Percentiles rank a stretch among this genome's conserved stretches.
These are phyloP conservation scores for Verticillium tricorpus DNA, from an alignment of 2,329 filamentous ascomycete genomes.

Conservation along the genomic window DNA sequence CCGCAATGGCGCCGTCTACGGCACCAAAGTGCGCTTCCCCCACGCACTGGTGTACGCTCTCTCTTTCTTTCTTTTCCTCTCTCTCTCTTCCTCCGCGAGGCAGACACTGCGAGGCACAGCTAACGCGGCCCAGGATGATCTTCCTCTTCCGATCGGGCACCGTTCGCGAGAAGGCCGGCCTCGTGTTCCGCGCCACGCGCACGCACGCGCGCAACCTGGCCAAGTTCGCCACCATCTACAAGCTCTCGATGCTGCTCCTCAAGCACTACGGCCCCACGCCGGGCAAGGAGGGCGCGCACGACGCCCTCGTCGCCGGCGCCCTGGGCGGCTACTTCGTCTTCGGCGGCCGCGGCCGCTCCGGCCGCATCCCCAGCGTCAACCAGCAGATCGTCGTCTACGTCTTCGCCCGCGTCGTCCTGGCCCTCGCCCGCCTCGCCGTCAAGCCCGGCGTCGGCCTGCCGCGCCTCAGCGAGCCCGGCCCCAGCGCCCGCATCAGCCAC, in stretches of 20 bases:
- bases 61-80: neutral
- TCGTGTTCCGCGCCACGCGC: constrained; percentile 80
- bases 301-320: constrained; percentile 82
- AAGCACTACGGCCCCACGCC: constrained; percentile 55
- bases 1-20: constrained; percentile 96
- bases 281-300: constrained; percentile 66
- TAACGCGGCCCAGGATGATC: constrained; percentile 65
- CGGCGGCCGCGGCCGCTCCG: constrained; percentile 57
- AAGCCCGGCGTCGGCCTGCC: constrained; percentile 54
- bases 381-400: constrained; percentile 99
- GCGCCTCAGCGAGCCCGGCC: constrained; percentile 41
- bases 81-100: neutral
- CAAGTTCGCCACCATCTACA: constrained; percentile 88
- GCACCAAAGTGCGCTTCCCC: constrained; percentile 94
- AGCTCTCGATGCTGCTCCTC: constrained; percentile 71
- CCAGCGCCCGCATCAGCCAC: constrained; percentile 45
- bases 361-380: constrained; percentile 73
- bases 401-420: constrained; percentile 84
- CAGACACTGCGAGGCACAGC: neutral
- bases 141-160: constrained; percentile 88
- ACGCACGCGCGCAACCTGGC: constrained; percentile 91
- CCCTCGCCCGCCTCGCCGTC: constrained; percentile 77
- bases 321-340: constrained; percentile 92
- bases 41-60: constrained; percentile 75
- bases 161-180: constrained; percentile 69